Evolutionary conservation across 2,329 filamentous ascomycete species (phyloP).

Genomic region (Verticillium tricorpus): DNA sequence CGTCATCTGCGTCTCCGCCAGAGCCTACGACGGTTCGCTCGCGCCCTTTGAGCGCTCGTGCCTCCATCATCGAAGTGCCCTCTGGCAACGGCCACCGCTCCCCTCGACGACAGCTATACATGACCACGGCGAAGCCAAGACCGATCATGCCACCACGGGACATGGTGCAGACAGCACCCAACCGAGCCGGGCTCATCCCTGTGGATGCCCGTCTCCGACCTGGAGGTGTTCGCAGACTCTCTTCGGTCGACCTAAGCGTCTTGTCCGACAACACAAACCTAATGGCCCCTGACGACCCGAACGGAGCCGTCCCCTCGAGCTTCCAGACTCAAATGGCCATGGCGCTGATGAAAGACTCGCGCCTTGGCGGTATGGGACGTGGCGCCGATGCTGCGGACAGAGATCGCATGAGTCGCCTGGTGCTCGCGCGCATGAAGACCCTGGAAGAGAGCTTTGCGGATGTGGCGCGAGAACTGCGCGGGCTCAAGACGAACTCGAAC

Average conservation of each 20-base stretch:
- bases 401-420: constrained; percentile 72
- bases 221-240: constrained; percentile 37
- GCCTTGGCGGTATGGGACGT: constrained; percentile 40
- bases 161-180: constrained; percentile 51
- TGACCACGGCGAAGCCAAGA: constrained; percentile 47
- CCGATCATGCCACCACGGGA: constrained; percentile 50
- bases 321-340: constrained; percentile 79
- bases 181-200: constrained; percentile 48
- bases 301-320: constrained; percentile 64
- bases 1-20: constrained; percentile 38
- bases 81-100: constrained; percentile 36
- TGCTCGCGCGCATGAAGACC: constrained; percentile 87
- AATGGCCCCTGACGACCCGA: constrained; percentile 54
- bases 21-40: constrained; percentile 20
- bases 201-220: constrained; percentile 41
- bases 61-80: constrained; percentile 29
- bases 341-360: constrained; percentile 55
- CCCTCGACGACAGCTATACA: constrained; percentile 39
- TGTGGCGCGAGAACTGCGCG: constrained; percentile 75
- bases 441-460: constrained; percentile 88
- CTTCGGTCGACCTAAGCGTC: constrained; percentile 68
- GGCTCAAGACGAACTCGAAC: constrained; percentile 43
- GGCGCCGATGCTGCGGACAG: constrained; percentile 37
- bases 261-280: constrained; percentile 66
- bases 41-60: constrained; percentile 16